Evolutionary conservation across 2,329 filamentous ascomycete genomes (phyloP).

Genomic region (Xylaria digitata): DNA sequence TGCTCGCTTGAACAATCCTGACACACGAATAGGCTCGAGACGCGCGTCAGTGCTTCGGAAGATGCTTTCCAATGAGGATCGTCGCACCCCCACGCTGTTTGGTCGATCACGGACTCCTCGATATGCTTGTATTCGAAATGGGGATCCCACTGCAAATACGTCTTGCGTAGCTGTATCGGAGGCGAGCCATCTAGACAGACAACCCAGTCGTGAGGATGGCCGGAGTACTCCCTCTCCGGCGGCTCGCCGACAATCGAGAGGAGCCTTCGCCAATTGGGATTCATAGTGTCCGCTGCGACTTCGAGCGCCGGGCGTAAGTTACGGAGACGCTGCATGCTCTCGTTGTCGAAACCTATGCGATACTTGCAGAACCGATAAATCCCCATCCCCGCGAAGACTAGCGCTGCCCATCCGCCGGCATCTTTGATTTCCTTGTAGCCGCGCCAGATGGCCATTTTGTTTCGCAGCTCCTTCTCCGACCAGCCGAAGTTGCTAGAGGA

Average conservation of each 20-base stretch:
- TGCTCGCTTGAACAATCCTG: constrained; percentile 60
- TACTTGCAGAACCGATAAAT: constrained; percentile 72
- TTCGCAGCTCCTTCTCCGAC: constrained; percentile 68
- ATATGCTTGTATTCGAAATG: constrained; percentile 61
- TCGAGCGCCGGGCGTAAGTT: constrained; percentile 61
- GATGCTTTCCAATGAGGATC: constrained; percentile 59
- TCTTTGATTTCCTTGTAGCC: constrained; percentile 70
- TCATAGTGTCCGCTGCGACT: constrained; percentile 63
- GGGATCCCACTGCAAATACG: constrained; percentile 60
- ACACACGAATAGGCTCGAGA: constrained; percentile 52
- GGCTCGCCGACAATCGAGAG: constrained; percentile 59
- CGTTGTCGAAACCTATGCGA: constrained; percentile 63
- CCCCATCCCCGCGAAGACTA: constrained; percentile 68
- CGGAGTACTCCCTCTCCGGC: constrained; percentile 55
- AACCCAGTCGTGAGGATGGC: constrained; percentile 65
- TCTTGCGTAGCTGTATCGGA: constrained; percentile 57
- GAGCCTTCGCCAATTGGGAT: constrained; percentile 64
- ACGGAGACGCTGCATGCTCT: constrained; percentile 60
- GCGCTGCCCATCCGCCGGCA: constrained; percentile 64
- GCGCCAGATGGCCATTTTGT: constrained; percentile 63
- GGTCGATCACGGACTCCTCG: constrained; percentile 62
- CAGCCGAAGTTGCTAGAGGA: constrained; percentile 65
- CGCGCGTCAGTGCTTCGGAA: constrained; percentile 39
- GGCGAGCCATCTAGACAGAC: constrained; percentile 55
- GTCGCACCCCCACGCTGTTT: constrained; percentile 59